phyloP scores from a whole-genome alignment of 192 early-diverging fungal genomes.

The Dimargaris cristalligena region DNA sequence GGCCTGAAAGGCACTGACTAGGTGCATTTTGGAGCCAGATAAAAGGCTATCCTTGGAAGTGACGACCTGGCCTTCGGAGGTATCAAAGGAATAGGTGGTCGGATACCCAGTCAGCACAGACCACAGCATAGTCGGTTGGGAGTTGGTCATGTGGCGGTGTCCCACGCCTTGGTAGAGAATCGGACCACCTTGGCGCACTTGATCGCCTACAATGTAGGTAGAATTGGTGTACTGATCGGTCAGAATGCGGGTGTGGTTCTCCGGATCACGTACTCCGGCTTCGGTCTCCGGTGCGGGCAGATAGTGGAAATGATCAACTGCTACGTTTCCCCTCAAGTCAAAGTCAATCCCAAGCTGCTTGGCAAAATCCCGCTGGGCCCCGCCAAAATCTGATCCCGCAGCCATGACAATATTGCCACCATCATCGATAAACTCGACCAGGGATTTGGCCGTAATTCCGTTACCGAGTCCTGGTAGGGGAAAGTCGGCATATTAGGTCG shows the following conservation, averaged over 20 bases:
- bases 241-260: slow-evolving; percentile 39
- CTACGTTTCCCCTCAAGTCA: slow-evolving; percentile 49
- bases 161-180: slow-evolving; percentile 54
- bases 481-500: slow-evolving; percentile 31
- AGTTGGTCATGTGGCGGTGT: slow-evolving; percentile 44
- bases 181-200: slow-evolving; percentile 18
- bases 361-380: slow-evolving; percentile 61
- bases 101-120: slow-evolving; percentile 38
- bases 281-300: slow-evolving; percentile 18
- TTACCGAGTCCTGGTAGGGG: too few relatives aligned
- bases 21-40: slow-evolving; percentile 40
- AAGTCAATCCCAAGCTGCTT: slow-evolving; percentile 78
- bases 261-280: too few relatives aligned
- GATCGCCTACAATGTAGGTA: slow-evolving; percentile 23
- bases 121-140: slow-evolving; percentile 36
- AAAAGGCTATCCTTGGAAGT: slow-evolving; percentile 19
- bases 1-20: slow-evolving; percentile 79
- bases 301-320: slow-evolving; percentile 53
- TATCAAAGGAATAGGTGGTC: slow-evolving; percentile 50
- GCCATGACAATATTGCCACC: slow-evolving; percentile 83
- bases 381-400: slow-evolving; percentile 41
- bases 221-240: slow-evolving; percentile 26
- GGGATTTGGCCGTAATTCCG: slow-evolving; percentile 27
- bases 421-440: slow-evolving; percentile 73
- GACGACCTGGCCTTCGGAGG: slow-evolving; percentile 22